Conservation (phyloP, 1,139 yeast genomes). For the Yamadazyma oceani region DNA sequence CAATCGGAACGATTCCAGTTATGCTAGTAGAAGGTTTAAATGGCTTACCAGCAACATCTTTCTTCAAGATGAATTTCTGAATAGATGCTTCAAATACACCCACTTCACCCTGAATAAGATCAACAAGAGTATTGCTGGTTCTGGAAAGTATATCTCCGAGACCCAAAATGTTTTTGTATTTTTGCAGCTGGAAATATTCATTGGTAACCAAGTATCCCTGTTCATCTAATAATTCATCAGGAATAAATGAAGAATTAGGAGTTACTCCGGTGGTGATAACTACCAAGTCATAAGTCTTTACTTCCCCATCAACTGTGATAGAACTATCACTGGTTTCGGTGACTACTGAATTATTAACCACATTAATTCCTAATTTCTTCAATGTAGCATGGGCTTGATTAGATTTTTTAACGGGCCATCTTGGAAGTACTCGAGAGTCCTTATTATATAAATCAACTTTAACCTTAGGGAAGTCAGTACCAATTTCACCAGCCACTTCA, state of each 20-base stretch:
- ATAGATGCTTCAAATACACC: conserved; percentile 13
- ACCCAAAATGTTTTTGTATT: conserved; percentile 23
- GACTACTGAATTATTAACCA: conserved; percentile 20
- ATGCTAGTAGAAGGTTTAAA: conserved; percentile 12
- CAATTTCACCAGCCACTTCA: conserved; percentile 30
- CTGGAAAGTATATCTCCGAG: conserved; percentile 26
- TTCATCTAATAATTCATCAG: conserved; percentile 13
- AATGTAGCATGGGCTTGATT: conserved; percentile 10
- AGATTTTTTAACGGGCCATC: conserved; percentile 17
- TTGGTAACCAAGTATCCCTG: conserved; percentile 22
- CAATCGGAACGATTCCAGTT: conserved; percentile 30
- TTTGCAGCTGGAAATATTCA: conserved; percentile 18
- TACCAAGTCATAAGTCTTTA: conserved; percentile 22
- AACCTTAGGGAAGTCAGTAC: conserved; percentile 16
- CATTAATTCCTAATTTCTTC: conserved; percentile 21
- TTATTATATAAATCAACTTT: conserved; percentile 25
- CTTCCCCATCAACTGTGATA: conserved; percentile 15
- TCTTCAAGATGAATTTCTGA: conserved; percentile 16
- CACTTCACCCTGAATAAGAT: conserved; percentile 18
- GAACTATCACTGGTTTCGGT: conserved; percentile 7
- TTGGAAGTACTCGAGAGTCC: conserved; percentile 18
- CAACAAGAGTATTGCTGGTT: conserved; percentile 18
- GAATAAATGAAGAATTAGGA: conserved; percentile 25
- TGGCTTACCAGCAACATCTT: conserved; percentile 15
- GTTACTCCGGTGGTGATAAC: conserved; percentile 17